Conservation (phyloP, 345 rosid species). For the Bruguiera parviflora region DNA sequence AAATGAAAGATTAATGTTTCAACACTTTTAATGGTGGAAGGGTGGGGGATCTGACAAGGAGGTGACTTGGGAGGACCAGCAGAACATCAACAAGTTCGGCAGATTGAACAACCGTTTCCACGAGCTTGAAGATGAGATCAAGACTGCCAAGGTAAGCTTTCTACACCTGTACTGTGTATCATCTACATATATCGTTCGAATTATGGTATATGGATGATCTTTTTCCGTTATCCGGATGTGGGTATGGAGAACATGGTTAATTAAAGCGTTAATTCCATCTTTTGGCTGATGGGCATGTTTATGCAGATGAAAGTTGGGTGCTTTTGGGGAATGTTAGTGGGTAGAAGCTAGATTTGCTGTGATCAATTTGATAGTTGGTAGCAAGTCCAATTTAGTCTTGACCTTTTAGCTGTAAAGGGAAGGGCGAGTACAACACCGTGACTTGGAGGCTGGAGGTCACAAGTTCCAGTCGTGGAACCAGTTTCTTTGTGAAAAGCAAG, state of each 20-base stretch:
- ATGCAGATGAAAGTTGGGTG: background rate
- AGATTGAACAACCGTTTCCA: conserved; percentile 82
- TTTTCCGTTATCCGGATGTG: background rate
- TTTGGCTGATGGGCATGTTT: conserved; percentile 10
- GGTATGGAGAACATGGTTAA: background rate
- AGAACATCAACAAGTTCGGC: conserved; percentile 78
- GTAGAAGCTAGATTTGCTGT: background rate
- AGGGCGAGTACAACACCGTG: too few relatives aligned
- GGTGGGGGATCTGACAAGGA: conserved; percentile 76
- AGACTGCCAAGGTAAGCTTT: conserved; percentile 57
- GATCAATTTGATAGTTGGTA: background rate
- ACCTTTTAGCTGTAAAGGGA: background rate
- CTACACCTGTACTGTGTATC: too few relatives aligned
- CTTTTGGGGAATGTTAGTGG: background rate
- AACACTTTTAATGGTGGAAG: conserved; percentile 34
- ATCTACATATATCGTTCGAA: background rate
- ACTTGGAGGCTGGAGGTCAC: too few relatives aligned
- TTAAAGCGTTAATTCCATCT: background rate
- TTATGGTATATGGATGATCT: background rate
- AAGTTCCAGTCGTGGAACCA: too few relatives aligned
- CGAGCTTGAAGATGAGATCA: conserved; percentile 84
- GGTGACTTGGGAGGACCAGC: conserved; percentile 99
- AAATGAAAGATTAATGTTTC: background rate
- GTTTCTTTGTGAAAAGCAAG: too few relatives aligned
- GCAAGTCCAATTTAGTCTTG: background rate